Evolutionary conservation across 2,329 filamentous ascomycete species (phyloP).

Genomic region (Nothopassalora personata): DNA sequence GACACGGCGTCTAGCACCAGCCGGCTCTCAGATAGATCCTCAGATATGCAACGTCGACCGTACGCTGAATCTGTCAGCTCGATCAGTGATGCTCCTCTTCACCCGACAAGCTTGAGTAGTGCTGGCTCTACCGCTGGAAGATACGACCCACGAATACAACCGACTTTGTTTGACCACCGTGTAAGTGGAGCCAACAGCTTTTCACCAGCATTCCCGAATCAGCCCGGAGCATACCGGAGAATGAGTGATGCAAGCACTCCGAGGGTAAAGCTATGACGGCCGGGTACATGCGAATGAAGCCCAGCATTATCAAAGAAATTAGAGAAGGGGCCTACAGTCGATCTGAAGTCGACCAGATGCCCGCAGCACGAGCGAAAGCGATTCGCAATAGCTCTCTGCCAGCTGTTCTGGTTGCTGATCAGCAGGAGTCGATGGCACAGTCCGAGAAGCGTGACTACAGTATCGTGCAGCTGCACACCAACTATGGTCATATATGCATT

Average conservation of each 20-base stretch:
- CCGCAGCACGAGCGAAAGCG: background rate
- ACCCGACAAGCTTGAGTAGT: background rate
- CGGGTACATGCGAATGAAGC: background rate
- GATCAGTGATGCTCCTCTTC: background rate
- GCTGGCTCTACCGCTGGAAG: background rate
- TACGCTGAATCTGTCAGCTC: background rate
- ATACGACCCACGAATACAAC: background rate
- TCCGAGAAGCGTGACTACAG: background rate
- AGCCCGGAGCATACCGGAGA: background rate
- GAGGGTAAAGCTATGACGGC: background rate
- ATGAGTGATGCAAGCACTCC: background rate
- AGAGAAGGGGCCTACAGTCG: background rate
- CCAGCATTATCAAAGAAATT: background rate
- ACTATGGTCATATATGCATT: background rate
- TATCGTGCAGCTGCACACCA: background rate
- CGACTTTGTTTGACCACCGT: background rate
- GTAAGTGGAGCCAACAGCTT: background rate
- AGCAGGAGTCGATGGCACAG: background rate
- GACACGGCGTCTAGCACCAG: background rate
- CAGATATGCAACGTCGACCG: background rate
- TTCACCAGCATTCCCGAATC: background rate
- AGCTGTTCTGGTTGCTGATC: background rate
- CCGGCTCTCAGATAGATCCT: background rate
- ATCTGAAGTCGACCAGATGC: background rate
- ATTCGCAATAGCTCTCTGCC: background rate